Evolutionary conservation across 345 rosid genomes (phyloP).

Genomic region (Salix suchowensis): DNA sequence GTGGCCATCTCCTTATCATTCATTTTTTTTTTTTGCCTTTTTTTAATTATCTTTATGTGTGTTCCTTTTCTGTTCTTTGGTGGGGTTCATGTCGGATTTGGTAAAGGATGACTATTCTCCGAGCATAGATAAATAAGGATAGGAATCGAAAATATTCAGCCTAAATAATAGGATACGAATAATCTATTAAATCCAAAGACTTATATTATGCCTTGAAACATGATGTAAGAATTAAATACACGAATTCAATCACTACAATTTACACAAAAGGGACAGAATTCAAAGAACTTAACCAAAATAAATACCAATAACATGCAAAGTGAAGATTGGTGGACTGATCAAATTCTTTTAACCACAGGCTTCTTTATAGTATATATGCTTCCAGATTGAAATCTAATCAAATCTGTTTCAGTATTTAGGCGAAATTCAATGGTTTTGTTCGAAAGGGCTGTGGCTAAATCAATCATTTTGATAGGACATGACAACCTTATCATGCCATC

Average conservation of each 20-base stretch:
- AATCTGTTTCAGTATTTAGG: not conserved
- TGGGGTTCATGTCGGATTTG: not conserved
- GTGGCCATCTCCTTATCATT: not conserved
- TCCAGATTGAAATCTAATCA: not conserved
- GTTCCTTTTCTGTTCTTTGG: not conserved
- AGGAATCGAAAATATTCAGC: not conserved
- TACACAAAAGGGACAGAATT: not conserved
- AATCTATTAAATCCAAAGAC: not conserved
- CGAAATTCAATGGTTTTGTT: not conserved
- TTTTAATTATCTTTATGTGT: not conserved
- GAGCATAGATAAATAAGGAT: not conserved
- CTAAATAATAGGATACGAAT: not conserved
- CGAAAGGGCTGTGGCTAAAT: not conserved
- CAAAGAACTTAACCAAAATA: not conserved
- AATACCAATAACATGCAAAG: too few relatives aligned
- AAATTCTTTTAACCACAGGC: not conserved
- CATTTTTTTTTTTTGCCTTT: not conserved
- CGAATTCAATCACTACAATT: too few relatives aligned
- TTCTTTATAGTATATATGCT: not conserved
- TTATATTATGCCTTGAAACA: not conserved
- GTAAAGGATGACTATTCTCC: not conserved
- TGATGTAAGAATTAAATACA: not conserved
- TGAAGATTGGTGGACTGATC: too few relatives aligned
- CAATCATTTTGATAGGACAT: not conserved
- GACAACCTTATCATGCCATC: not conserved